These are phyloP conservation scores for Botryosphaeria dothidea DNA, from an alignment of 2,329 filamentous ascomycete genomes.

Conservation along the genomic window DNA sequence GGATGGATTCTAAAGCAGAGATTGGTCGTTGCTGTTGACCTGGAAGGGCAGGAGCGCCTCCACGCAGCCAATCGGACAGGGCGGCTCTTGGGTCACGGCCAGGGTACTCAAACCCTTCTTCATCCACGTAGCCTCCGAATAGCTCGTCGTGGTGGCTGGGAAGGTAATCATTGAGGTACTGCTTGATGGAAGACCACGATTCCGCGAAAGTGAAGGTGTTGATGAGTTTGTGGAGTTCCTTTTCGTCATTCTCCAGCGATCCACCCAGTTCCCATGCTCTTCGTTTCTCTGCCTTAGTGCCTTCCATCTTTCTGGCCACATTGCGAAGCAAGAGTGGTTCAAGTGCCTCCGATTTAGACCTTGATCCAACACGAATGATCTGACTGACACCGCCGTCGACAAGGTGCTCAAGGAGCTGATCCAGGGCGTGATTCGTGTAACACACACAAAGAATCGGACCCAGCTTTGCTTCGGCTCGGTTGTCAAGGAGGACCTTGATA, in stretches of 20 bases:
- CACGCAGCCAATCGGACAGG: background rate
- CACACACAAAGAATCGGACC: constrained; percentile 50
- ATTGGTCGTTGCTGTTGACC: background rate
- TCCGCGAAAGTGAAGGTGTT: background rate
- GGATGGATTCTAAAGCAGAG: background rate
- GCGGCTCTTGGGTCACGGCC: background rate
- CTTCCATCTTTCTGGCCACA: constrained; percentile 22
- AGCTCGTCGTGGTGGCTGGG: background rate
- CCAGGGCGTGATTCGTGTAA: constrained; percentile 57
- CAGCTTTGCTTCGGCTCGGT: constrained; percentile 34
- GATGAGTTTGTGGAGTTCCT: constrained; percentile 24
- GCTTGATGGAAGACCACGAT: constrained; percentile 8
- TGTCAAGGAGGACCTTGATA: constrained; percentile 57
- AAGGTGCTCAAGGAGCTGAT: constrained; percentile 63
- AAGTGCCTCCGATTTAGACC: constrained; percentile 57
- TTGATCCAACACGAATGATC: constrained; percentile 63
- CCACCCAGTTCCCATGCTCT: constrained; percentile 30
- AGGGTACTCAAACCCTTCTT: background rate
- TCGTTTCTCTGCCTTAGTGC: constrained; percentile 44
- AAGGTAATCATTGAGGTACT: background rate
- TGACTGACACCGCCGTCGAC: constrained; percentile 49
- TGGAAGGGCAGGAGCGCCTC: background rate
- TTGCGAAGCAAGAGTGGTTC: constrained; percentile 52
- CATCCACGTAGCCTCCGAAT: background rate
- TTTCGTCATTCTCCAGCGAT: constrained; percentile 22